Evolutionary conservation across 1,284 basidiomycete genomes (phyloP), one percentile per base, ranked within the genome.

Genomic region (Fomitiporia mediterranea): DNA sequence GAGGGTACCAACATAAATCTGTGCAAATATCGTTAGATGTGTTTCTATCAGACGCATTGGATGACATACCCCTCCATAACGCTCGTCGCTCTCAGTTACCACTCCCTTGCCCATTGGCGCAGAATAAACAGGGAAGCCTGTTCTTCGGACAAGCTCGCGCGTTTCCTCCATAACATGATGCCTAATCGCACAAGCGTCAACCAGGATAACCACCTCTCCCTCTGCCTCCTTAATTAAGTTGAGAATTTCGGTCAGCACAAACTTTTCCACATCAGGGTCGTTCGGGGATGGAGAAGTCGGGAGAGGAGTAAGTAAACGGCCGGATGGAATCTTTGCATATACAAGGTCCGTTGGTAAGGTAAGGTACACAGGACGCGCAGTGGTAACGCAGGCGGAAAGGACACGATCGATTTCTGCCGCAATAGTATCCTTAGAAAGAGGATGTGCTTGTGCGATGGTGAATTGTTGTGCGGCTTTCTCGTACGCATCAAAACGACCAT

Each of bases 71-170:
- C 95, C 95, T 54, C 94, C 94, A 69, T 89, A 98, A n/a, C 91
- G 81, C 17, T 83, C 78, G 57, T 89, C 84, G 44, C 79, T 77
- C 71, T 98, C 96, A 60, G 85, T 80, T 11, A 97, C 73, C 0
- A 86, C 79, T 0, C 86, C 82, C 71, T 96, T 96, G 40, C 92
- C 94, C 94, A 96, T 95, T 0, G 93, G 93, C 0, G 92, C 81
- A 13, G 83, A 73, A 66, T 86, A 86, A 55, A 94, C 87, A 46
- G 92, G 83, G 71, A 90, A 89, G 4, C 81, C 82, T 5, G 89
- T 91, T 48, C 76, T 76, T 56, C 80, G 72, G 51, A 91, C 72
- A 37, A 98, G 77, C 48, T 91, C 82, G 47, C 80, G 74, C 3
- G 90, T 75, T 66, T 90, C 86, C 1, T 80, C 68, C 37, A 80